Conservation (phyloP, 2,329 filamentous ascomycete genomes). For the Fusarium globosum region DNA sequence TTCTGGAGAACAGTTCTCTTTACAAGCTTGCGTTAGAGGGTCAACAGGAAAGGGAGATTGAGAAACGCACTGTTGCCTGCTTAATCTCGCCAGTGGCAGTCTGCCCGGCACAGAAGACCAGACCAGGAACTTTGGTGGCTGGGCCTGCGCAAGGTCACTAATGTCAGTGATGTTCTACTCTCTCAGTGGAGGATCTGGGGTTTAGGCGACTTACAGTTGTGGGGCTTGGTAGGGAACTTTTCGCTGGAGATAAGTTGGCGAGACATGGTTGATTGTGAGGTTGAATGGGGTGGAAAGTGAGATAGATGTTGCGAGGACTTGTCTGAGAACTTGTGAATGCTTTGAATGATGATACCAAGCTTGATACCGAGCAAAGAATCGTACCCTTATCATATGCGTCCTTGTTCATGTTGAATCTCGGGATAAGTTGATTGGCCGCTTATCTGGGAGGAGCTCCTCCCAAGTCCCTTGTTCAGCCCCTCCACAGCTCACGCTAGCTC, state of each 20-base stretch:
- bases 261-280: conserved; percentile 50
- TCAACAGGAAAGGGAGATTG: too few relatives aligned
- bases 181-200: neutral
- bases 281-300: neutral
- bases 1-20: conserved; percentile 54
- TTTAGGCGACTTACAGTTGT: conserved; percentile 53
- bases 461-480: neutral
- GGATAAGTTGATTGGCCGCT: neutral
- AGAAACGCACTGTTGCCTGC: conserved; percentile 46
- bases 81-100: conserved; percentile 62
- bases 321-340: neutral
- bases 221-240: conserved; percentile 59
- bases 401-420: neutral
- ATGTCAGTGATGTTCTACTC: neutral
- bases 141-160: conserved; percentile 46
- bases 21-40: neutral
- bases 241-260: conserved; percentile 59
- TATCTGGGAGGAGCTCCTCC: conserved; percentile 25
- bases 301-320: neutral
- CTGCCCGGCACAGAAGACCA: conserved; percentile 60
- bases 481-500: conserved; percentile 10
- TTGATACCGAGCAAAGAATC: neutral
- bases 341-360: neutral
- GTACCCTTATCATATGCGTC: neutral
- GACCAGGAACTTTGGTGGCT: conserved; percentile 57